Percentiles rank a stretch among this genome's conserved stretches.
These are phyloP conservation scores for Globisporangium cederbergense DNA, from an alignment of 352 stramenopile genomes.

Conservation along the genomic window DNA sequence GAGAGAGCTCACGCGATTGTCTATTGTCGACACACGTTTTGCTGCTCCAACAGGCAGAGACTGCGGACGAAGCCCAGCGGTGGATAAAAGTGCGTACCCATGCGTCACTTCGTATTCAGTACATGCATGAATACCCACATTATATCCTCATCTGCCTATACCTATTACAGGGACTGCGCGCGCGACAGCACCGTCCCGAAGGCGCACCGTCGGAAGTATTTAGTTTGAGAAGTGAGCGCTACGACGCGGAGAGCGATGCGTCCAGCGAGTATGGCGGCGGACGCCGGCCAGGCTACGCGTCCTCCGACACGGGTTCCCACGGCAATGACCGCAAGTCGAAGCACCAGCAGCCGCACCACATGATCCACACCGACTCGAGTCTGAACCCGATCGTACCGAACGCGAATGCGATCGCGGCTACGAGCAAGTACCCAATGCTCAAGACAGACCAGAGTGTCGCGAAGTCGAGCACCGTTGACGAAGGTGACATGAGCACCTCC, in stretches of 20 bases:
- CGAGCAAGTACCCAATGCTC: slow-evolving; percentile 69
- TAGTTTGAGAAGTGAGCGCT: slow-evolving; percentile 75
- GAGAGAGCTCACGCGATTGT: not conserved
- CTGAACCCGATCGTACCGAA: slow-evolving; percentile 71
- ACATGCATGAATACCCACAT: not conserved
- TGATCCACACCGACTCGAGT: slow-evolving; percentile 49
- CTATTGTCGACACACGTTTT: not conserved
- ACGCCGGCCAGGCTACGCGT: slow-evolving; percentile 44
- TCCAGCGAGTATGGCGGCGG: slow-evolving; percentile 71
- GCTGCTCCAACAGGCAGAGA: slow-evolving; percentile 41
- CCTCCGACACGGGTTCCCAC: slow-evolving; percentile 62
- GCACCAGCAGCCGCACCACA: slow-evolving; percentile 27
- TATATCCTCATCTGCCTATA: not conserved
- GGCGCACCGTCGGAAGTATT: slow-evolving; percentile 76
- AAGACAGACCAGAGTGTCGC: slow-evolving; percentile 69
- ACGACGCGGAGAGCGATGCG: slow-evolving; percentile 79
- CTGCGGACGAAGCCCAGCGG: slow-evolving; percentile 51
- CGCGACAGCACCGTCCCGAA: slow-evolving; percentile 68
- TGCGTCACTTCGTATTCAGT: not conserved
- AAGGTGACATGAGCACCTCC: slow-evolving; percentile 32
- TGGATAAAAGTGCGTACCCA: slow-evolving; percentile 48
- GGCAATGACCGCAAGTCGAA: slow-evolving; percentile 31
- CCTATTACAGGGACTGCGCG: slow-evolving; percentile 50
- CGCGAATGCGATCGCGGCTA: slow-evolving; percentile 53
- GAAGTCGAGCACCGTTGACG: slow-evolving; percentile 27